Base-by-base conservation (phyloP, 169 alveolate genomes). In the Plasmodium gallinaceum region DNA sequence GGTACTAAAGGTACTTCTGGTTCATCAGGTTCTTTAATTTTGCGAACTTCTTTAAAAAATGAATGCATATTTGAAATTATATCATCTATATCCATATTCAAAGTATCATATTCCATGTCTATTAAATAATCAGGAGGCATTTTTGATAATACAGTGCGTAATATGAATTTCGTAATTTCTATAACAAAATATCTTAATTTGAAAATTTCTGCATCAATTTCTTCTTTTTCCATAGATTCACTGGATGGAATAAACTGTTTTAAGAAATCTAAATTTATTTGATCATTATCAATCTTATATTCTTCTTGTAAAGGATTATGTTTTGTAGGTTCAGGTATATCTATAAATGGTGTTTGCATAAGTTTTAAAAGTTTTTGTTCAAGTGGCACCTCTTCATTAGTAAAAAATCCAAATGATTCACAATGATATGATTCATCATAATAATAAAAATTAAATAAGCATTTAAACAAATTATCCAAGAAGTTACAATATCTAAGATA, bases 81-180 rank as follows among this genome's bases (percentile, higher is more conserved):
- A 6, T 24, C 32, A 12, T 80, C 80, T 0, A 80, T 60, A 10
- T 52, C 26, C 20, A 80, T 80, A 39, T 66, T 12, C 7, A 43
- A 18, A 60, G 48, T 52, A 0, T 68, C 26, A 61, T 57, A 20
- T 3, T 37, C 60, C 72, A 80, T 68, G 3, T 46, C 9, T 9
- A 61, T 51, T 37, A 68, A 0, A 46, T 80, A 80, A 0, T 26
- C n/a, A 16, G 61, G 20, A 32, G 90, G 90, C 65, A 80, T 52
- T 26, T 66, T 80, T 26, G 70, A 32, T 12, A 68, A 16, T 24
- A 68, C 62, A 4, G 18, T 66, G 7, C 51, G 37, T n/a, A 80
- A 20, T n/a, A 80, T 48, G 68, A 66, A 80, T 68, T 80, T 80
- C 0, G 73, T 37, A 8, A 80, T 80, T 68, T 80, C 90, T 7